Conservation (phyloP, 2,329 filamentous ascomycete genomes). For the Samsoniella hepiali region DNA sequence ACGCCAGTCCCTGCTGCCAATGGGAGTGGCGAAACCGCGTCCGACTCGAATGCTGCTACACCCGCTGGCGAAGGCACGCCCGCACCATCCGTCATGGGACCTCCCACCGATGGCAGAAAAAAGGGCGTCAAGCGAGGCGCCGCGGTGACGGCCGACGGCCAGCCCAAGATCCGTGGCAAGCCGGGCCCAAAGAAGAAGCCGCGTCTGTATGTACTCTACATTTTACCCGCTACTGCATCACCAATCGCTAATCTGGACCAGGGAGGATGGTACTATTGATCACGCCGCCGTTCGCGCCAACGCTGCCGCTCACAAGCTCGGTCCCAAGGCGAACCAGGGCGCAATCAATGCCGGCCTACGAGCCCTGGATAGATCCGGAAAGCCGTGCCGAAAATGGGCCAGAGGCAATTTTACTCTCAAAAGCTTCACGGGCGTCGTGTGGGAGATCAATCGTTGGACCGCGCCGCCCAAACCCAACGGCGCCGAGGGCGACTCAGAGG, state of each 20-base stretch:
- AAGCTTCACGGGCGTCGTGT: conserved; percentile 84
- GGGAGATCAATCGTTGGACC: conserved; percentile 81
- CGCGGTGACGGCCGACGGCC: conserved; percentile 56
- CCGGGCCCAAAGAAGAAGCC: conserved; percentile 97
- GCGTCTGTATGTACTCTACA: conserved; percentile 67
- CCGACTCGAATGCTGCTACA: conserved; percentile 59
- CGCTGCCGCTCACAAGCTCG: conserved; percentile 71
- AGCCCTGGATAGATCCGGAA: conserved; percentile 86
- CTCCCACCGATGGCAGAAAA: conserved; percentile 65
- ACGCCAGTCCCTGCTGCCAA: conserved; percentile 38
- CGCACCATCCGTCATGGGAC: conserved; percentile 55
- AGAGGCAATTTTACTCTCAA: conserved; percentile 80
- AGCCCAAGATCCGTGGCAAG: conserved; percentile 74
- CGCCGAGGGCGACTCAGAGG: conserved; percentile 45
- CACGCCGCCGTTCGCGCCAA: conserved; percentile 45
- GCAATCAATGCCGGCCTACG: conserved; percentile 96
- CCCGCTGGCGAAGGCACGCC: conserved; percentile 54
- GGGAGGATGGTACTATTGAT: conserved; percentile 62
- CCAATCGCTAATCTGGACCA: conserved; percentile 29
- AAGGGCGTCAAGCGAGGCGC: conserved; percentile 71
- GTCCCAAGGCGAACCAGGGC: conserved; percentile 93
- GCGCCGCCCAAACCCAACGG: conserved; percentile 58
- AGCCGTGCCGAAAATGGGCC: conserved; percentile 89
- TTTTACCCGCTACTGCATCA: conserved; percentile 14
- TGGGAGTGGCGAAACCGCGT: conserved; percentile 53